Conservation (phyloP, 2,329 filamentous ascomycete genomes). For the Allantophomopsis lycopodina region DNA sequence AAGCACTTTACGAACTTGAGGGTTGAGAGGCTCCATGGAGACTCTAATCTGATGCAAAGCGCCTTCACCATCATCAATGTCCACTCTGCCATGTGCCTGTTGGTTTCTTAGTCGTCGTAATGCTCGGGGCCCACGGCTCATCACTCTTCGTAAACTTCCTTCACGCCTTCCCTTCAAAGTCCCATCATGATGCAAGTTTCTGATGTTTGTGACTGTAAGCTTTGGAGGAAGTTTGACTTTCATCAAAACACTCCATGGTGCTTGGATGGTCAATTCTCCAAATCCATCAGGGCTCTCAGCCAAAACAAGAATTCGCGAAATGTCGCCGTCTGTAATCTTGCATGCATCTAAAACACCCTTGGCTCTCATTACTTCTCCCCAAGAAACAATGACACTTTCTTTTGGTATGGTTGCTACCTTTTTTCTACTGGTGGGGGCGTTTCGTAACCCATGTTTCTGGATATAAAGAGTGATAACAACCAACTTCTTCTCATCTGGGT, state of each 20-base stretch:
- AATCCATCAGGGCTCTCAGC: slow-evolving; percentile 50
- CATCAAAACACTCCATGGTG: slow-evolving; percentile 61
- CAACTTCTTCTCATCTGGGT: slow-evolving; percentile 51
- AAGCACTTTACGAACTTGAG: slow-evolving; percentile 47
- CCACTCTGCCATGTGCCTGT: slow-evolving; percentile 45
- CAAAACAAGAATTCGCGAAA: slow-evolving; percentile 57
- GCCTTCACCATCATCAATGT: slow-evolving; percentile 48
- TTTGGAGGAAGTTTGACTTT: slow-evolving; percentile 46
- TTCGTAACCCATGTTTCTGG: slow-evolving; percentile 12
- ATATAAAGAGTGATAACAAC: slow-evolving; percentile 52
- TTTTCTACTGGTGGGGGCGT: slow-evolving; percentile 2
- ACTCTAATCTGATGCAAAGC: slow-evolving; percentile 54
- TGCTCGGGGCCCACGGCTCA: slow-evolving; percentile 24
- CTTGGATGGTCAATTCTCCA: slow-evolving; percentile 57
- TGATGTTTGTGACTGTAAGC: slow-evolving; percentile 43
- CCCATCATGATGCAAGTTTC: slow-evolving; percentile 41
- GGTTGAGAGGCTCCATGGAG: slow-evolving; percentile 48
- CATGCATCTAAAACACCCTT: slow-evolving; percentile 62
- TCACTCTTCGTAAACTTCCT: slow-evolving; percentile 27
- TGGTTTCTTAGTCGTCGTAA: slow-evolving; percentile 38
- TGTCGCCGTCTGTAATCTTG: slow-evolving; percentile 51
- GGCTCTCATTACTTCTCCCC: slow-evolving; percentile 25
- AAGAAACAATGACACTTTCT: slow-evolving; percentile 14
- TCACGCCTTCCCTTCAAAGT: slow-evolving; percentile 39
- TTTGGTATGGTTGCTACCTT: slow-evolving; percentile 8